Evolutionary conservation across 495 filamentous ascomycete species (phyloP).

Genomic region (Penicillium cataractarum): DNA sequence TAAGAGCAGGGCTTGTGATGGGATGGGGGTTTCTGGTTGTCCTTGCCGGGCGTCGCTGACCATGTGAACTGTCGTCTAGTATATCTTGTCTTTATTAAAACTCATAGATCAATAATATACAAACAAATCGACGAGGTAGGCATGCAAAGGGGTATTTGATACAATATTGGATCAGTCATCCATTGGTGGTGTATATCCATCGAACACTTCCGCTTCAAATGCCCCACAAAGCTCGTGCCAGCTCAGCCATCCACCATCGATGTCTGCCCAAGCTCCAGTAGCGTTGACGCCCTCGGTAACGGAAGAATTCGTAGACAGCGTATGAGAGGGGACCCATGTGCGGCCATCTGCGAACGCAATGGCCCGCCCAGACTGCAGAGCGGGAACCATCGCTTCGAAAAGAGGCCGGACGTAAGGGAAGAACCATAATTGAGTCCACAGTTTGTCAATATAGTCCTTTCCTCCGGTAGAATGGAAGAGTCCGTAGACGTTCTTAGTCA

Average conservation of each 20-base stretch:
- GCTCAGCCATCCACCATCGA: slow-evolving; percentile 12
- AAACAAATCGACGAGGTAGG: neutral
- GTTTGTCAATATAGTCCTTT: slow-evolving; percentile 19
- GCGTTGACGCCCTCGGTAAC: neutral
- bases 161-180: neutral
- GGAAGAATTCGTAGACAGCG: slow-evolving; percentile 6
- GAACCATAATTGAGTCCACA: slow-evolving; percentile 19
- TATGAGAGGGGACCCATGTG: slow-evolving; percentile 15
- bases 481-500: slow-evolving; percentile 19
- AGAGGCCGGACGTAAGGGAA: slow-evolving; percentile 14
- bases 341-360: slow-evolving; percentile 17
- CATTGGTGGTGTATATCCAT: neutral
- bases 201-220: slow-evolving; percentile 14
- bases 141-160: neutral
- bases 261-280: slow-evolving; percentile 13
- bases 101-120: neutral
- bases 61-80: too few relatives aligned
- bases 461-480: slow-evolving; percentile 19
- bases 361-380: neutral
- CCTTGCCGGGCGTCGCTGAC: too few relatives aligned
- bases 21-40: neutral
- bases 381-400: slow-evolving; percentile 2
- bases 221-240: slow-evolving; percentile 17
- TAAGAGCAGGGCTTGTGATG: neutral
- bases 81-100: too few relatives aligned